Base-by-base conservation (phyloP, 495 filamentous ascomycete species). In the Sphaerosporella brunnea region DNA sequence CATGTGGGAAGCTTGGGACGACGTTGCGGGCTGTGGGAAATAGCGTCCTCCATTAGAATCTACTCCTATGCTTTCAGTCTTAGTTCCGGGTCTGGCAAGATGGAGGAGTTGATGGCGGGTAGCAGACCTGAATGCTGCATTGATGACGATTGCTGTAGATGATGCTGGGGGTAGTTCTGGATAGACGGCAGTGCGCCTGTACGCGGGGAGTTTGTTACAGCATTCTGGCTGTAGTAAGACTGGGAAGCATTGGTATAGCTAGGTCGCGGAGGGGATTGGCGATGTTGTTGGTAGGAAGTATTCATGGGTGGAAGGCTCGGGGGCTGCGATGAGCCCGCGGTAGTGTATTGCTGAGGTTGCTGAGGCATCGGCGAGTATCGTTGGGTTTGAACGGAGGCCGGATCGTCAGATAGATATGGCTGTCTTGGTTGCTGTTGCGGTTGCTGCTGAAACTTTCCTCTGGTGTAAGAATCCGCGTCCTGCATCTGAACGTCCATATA, bases 341-440 rank as follows among this genome's bases (percentile, higher is more conserved):
- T 39, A 9, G 32, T 39, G 19, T 48, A 48, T 23, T 48, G 45
- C n/a, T n/a, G n/a, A 19, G 16, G 16, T 28, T 48, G 45, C 26
- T 46, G 43, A 34, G 43, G 43, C 85, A 90, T 92, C 40, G 87
- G 87, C 9, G 86, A 93, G 64, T 95, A 94, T 56, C 86, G 73
- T 59, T 86, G 81, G 42, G 84, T 84, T 30, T 84, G 82, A 32
- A 79, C 69, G 20, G 80, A 84, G 45, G 80, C 78, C 52, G 85
- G 80, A 9, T 39, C 45, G 16, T 39, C 45, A 13, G 15, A 10
- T 5, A 58, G 63, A 59, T 58, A 61, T 62, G 45, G 54, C 62
- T 49, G 52, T 59, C 2, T 56, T 59, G 21, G 64, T 57, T 48
- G 58, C 36, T 71, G 67, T 10, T 64, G 62, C 16, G 58, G 50